These are phyloP conservation scores for Cyclanthera cordifolia DNA, from an alignment of 306 rosid genomes.

Conservation along the genomic window DNA sequence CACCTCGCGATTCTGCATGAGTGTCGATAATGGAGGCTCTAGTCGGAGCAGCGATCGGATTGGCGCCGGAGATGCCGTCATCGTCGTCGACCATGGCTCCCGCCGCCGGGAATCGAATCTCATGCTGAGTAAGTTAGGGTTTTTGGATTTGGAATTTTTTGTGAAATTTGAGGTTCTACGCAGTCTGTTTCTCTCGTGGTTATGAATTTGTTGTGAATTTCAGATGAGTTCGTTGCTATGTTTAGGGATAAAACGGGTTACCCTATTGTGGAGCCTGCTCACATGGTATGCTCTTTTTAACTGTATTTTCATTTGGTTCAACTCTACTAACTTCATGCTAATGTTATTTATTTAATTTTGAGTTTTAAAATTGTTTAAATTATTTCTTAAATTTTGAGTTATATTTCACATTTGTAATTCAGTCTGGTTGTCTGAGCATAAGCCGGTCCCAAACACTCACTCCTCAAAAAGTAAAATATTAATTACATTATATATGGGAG, in stretches of 20 bases:
- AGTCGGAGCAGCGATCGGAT: too few species aligned
- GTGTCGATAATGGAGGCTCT: too few species aligned
- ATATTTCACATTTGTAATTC: too few species aligned
- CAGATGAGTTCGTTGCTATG: constrained; percentile 82
- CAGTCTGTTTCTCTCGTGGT: neutral
- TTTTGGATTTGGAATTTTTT: neutral
- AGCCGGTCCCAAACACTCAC: too few species aligned
- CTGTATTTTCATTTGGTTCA: neutral
- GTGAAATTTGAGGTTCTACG: neutral
- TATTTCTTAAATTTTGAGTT: too few species aligned
- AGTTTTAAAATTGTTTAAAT: neutral
- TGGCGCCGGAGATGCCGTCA: too few species aligned
- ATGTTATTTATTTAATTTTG: neutral
- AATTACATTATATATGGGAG: too few species aligned
- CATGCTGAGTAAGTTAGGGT: constrained; percentile 59
- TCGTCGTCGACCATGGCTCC: constrained; percentile 21
- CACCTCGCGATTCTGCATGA: too few species aligned
- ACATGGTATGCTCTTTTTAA: constrained; percentile 45
- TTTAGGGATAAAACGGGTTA: constrained; percentile 67
- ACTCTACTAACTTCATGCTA: too few species aligned
- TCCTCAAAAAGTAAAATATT: too few species aligned
- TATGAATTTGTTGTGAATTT: constrained; percentile 5
- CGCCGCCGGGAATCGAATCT: constrained; percentile 80
- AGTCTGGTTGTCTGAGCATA: too few species aligned
- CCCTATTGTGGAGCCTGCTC: constrained; percentile 81